Percentiles rank a stretch among this genome's conserved stretches.
Evolutionary conservation across 2,329 filamentous ascomycete genomes (phyloP).

Genomic region (Fusarium cicatricum): DNA sequence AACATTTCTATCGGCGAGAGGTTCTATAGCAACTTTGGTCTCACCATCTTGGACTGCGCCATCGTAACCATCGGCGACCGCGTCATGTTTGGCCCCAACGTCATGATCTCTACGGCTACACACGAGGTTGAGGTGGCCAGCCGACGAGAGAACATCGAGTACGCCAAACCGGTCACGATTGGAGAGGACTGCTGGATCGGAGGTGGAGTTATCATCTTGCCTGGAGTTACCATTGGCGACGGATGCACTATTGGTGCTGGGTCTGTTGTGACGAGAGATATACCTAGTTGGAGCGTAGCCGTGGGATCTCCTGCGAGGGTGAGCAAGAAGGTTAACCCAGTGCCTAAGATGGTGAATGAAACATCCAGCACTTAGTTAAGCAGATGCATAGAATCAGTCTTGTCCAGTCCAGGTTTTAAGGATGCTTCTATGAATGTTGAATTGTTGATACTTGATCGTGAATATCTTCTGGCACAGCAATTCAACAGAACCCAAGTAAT

Average conservation of each 20-base stretch:
- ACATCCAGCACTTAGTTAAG: no score
- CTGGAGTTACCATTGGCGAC: conserved; percentile 80
- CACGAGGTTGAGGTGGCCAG: conserved; percentile 60
- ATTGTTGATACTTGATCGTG: no score
- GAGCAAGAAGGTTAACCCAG: conserved; percentile 31
- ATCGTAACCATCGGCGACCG: conserved; percentile 61
- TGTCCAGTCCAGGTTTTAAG: no score
- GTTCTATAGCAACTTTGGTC: conserved; percentile 65
- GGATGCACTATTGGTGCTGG: conserved; percentile 80
- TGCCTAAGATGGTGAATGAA: neutral
- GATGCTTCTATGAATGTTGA: no score
- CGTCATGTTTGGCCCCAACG: conserved; percentile 61
- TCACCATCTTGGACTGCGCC: conserved; percentile 60
- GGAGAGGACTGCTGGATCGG: conserved; percentile 72
- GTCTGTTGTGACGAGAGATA: conserved; percentile 76
- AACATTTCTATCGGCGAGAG: conserved; percentile 65
- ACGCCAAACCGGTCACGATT: conserved; percentile 56
- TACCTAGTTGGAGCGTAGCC: conserved; percentile 48
- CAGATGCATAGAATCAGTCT: no score
- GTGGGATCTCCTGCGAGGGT: conserved; percentile 49
- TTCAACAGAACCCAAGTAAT: no score
- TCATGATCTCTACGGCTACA: conserved; percentile 60
- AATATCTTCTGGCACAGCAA: no score
- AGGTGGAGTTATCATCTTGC: conserved; percentile 76
- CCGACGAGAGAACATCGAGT: conserved; percentile 58